These are phyloP conservation scores for Brassica rapa DNA, from an alignment of 345 rosid genomes.

Conservation along the genomic window DNA sequence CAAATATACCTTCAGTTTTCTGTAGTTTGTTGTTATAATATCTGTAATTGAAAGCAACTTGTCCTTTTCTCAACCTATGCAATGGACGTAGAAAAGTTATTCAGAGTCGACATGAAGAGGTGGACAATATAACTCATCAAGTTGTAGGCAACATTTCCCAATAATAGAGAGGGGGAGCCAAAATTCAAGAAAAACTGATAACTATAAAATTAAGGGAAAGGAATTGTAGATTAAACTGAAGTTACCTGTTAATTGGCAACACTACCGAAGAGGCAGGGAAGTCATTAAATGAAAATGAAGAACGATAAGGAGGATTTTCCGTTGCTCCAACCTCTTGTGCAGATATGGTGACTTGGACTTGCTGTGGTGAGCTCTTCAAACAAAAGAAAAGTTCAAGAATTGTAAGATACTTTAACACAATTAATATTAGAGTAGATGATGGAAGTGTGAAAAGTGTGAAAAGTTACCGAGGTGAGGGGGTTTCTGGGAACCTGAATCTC, in stretches of 20 bases:
- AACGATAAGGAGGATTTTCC: slow-evolving; percentile 81
- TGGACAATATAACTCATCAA: neutral
- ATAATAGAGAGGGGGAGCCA: neutral
- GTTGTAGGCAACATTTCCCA: slow-evolving; percentile 16
- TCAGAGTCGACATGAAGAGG: slow-evolving; percentile 19
- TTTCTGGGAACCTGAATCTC: slow-evolving; percentile 65
- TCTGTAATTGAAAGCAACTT: slow-evolving; percentile 87
- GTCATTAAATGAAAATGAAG: slow-evolving; percentile 59
- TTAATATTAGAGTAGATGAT: neutral
- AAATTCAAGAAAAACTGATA: slow-evolving; percentile 13
- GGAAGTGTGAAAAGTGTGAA: slow-evolving; percentile 36
- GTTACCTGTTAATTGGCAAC: slow-evolving; percentile 79
- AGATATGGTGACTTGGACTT: slow-evolving; percentile 65
- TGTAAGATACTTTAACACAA: slow-evolving; percentile 17
- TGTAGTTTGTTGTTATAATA: slow-evolving; percentile 86
- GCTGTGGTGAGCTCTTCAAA: slow-evolving; percentile 62
- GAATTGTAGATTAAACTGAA: slow-evolving; percentile 39
- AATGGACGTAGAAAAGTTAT: slow-evolving; percentile 31
- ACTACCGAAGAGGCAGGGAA: slow-evolving; percentile 64
- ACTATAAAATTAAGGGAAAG: slow-evolving; percentile 8
- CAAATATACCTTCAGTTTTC: slow-evolving; percentile 78
- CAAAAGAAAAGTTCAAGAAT: slow-evolving; percentile 16
- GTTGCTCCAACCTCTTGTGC: slow-evolving; percentile 88
- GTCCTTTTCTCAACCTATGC: slow-evolving; percentile 87
- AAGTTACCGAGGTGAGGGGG: slow-evolving; percentile 57